Conservation (phyloP, 192 early-diverging fungal species). For the Anaeromyces robustus region DNA sequence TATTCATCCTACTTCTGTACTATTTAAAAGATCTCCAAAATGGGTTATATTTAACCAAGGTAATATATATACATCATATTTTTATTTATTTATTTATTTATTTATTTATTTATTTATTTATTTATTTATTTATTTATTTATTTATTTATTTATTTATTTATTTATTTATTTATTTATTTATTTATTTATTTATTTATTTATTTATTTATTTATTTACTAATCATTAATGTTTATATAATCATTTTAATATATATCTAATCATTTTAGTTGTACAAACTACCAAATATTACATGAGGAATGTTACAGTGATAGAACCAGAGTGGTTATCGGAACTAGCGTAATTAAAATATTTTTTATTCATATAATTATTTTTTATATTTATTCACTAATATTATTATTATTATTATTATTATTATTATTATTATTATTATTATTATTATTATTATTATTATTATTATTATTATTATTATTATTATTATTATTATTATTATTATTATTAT, state of each 20-base stretch:
- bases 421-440: too few relatives aligned
- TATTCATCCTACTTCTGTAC: neutral
- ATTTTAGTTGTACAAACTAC: conserved; percentile 25
- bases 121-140: too few relatives aligned
- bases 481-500: too few relatives aligned
- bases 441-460: too few relatives aligned
- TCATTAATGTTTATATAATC: too few relatives aligned
- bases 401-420: too few relatives aligned
- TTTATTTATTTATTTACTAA: neutral
- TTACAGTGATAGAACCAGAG: conserved; percentile 24
- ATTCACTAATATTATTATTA: too few relatives aligned
- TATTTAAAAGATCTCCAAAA: conserved; percentile 23
- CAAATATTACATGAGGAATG: conserved; percentile 21
- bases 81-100: neutral
- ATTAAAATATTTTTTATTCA: neutral
- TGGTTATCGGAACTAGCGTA: conserved; percentile 32
- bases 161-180: neutral
- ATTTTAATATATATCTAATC: neutral
- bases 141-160: neutral
- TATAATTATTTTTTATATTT: too few relatives aligned
- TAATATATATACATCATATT: neutral
- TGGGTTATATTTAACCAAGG: conserved; percentile 34
- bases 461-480: too few relatives aligned
- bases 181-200: neutral
- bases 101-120: neutral